Evolutionary conservation across 495 filamentous ascomycete genomes (phyloP).

Genomic region (Penicillium cataractarum): DNA sequence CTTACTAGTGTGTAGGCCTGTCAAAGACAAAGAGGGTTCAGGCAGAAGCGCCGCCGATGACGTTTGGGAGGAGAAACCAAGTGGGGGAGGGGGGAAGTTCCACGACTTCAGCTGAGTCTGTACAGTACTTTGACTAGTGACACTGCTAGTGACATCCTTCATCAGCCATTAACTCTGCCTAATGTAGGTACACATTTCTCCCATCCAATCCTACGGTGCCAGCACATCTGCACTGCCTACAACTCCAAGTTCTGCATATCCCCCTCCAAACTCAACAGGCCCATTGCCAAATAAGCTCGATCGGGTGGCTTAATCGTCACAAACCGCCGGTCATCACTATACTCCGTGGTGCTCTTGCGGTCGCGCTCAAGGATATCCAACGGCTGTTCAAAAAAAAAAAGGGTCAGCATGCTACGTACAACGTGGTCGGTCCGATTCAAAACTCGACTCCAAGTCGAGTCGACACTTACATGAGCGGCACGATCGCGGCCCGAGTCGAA

Average conservation of each 20-base stretch:
- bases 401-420: constrained; percentile 12
- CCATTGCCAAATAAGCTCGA: constrained; percentile 60
- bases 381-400: constrained; percentile 10
- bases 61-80: constrained; percentile 11
- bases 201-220: constrained; percentile 3
- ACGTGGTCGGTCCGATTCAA: neutral
- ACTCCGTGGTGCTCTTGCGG: constrained; percentile 28
- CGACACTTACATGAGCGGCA: constrained; percentile 20
- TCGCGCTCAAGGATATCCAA: constrained; percentile 24
- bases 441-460: constrained; percentile 2
- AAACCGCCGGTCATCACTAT: constrained; percentile 54
- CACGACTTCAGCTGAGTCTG: no score
- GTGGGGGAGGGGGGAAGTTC: constrained; percentile 3
- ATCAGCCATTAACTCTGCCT: constrained; percentile 5
- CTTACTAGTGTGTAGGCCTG: constrained; percentile 11
- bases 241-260: constrained; percentile 53
- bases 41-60: constrained; percentile 26
- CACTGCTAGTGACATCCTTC: neutral
- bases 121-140: neutral
- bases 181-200: constrained; percentile 19
- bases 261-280: constrained; percentile 59
- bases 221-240: constrained; percentile 11
- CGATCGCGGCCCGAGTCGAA: constrained; percentile 31
- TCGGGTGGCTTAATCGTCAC: constrained; percentile 46
- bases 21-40: constrained; percentile 12